Conservation (phyloP, 148 eudicot genomes). For the Rheum nobile region DNA sequence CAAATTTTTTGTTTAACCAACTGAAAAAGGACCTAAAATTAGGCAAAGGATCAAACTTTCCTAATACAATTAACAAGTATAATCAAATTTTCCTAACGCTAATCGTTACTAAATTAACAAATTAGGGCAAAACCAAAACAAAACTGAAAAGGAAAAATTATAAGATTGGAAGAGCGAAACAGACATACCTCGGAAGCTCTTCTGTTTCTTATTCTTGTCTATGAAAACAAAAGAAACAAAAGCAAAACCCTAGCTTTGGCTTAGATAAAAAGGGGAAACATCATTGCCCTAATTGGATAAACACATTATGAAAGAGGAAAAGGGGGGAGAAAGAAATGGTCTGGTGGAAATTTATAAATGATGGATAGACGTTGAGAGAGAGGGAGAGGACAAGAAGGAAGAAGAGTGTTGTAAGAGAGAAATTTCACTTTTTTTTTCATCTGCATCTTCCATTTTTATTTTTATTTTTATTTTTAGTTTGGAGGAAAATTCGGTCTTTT, state of each 20-base stretch:
- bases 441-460: not conserved
- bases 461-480: not conserved
- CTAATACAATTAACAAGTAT: not conserved
- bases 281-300: not conserved
- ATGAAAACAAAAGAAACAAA: not conserved
- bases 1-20: not conserved
- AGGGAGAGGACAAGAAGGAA: not conserved
- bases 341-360: not conserved
- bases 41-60: not conserved
- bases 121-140: not conserved
- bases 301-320: not conserved
- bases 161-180: not conserved
- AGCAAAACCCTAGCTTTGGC: conserved; percentile 8
- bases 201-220: not conserved
- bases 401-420: conserved; percentile 1
- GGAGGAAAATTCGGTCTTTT: not conserved
- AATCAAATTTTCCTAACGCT: not conserved
- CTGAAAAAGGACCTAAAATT: not conserved
- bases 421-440: not conserved
- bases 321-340: conserved; percentile 3
- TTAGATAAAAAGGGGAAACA: not conserved
- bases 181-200: conserved; percentile 17
- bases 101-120: conserved; percentile 10
- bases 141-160: not conserved
- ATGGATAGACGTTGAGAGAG: not conserved